A percentile compares a stretch with the other conserved stretches of the same genome.
Evolutionary conservation across 2,329 filamentous ascomycete species (phyloP).

Genomic region (Botrytis aclada): DNA sequence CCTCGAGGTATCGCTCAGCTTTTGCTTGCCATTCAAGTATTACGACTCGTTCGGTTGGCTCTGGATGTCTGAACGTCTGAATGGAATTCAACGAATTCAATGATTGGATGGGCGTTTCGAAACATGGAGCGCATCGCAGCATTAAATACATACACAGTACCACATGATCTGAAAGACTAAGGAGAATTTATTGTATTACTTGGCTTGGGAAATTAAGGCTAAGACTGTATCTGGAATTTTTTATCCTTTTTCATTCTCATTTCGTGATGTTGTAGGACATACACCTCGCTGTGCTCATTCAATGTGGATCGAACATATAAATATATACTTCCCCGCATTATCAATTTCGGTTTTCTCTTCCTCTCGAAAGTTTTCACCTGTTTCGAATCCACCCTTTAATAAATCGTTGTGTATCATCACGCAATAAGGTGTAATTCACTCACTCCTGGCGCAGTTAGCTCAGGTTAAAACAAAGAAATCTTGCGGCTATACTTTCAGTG

Average conservation of each 20-base stretch:
- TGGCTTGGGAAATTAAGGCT: neutral
- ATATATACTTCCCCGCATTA: slow-evolving; percentile 11
- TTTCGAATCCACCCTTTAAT: neutral
- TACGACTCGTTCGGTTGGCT: slow-evolving; percentile 12
- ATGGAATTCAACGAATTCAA: neutral
- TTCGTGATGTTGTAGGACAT: slow-evolving; percentile 6
- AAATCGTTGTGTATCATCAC: neutral
- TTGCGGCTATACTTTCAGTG: neutral
- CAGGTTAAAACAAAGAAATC: neutral
- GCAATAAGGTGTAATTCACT: slow-evolving; percentile 16
- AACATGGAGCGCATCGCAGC: neutral
- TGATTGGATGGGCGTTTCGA: neutral
- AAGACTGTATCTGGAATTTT: neutral
- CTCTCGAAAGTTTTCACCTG: neutral
- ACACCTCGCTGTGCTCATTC: neutral
- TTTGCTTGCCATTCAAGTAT: slow-evolving; percentile 1
- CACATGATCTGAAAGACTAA: slow-evolving; percentile 11
- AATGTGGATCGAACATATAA: neutral
- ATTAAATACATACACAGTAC: neutral
- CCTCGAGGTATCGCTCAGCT: neutral
- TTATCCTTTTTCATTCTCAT: neutral
- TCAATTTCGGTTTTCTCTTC: neutral
- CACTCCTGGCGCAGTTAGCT: neutral
- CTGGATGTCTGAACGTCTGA: neutral
- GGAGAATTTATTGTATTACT: slow-evolving; percentile 2